Percentiles rank a stretch among this genome's conserved stretches.
Evolutionary conservation across 257 asterid genomes (phyloP).

Genomic region (Solanum chmielewskii): DNA sequence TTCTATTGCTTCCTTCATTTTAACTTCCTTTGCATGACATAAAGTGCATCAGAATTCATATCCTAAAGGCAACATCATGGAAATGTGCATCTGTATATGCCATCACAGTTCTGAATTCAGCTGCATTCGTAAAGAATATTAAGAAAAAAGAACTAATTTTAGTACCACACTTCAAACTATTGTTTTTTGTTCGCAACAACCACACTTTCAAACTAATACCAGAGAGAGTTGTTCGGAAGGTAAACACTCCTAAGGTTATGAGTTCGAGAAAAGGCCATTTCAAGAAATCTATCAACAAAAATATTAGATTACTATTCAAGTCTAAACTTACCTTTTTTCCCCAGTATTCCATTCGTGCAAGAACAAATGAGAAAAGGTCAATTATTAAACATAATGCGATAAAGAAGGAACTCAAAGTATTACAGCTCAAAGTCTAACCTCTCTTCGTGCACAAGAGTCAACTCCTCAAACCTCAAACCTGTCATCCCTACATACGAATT

Average conservation of each 20-base stretch:
- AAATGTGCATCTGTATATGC: background rate
- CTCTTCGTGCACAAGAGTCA: conserved; percentile 35
- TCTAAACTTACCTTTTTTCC: no score
- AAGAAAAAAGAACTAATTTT: background rate
- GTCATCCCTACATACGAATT: no score
- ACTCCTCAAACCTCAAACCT: conserved; percentile 6
- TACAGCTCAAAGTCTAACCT: no score
- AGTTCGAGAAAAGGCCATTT: no score
- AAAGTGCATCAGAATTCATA: background rate
- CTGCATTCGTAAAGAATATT: background rate
- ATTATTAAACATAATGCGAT: no score
- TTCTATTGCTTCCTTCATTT: background rate
- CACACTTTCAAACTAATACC: background rate
- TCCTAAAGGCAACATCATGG: background rate
- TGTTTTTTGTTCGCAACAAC: background rate
- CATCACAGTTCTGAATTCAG: background rate
- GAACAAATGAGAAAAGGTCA: no score
- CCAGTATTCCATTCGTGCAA: no score
- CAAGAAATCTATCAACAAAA: no score
- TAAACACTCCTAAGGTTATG: background rate
- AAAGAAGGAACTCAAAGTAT: no score
- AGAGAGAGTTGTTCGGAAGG: background rate
- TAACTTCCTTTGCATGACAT: background rate
- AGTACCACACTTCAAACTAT: background rate
- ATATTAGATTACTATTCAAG: no score